Evolutionary conservation across 352 stramenopile species (phyloP), one percentile per base, ranked within the genome.

Genomic region (Pythium volutum): DNA sequence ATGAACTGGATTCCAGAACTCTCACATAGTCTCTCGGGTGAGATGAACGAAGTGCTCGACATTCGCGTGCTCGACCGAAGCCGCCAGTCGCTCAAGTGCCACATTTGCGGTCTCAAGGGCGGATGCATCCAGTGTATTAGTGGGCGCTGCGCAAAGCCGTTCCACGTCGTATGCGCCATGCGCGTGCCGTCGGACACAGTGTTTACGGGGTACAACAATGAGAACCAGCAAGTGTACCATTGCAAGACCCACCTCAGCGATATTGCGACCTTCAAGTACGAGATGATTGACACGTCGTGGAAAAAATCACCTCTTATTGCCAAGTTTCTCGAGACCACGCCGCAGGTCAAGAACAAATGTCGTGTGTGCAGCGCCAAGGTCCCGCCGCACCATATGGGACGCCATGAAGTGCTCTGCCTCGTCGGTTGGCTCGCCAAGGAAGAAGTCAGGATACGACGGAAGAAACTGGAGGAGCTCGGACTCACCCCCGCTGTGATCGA

Each of bases 1-100:
- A 69, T 88, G 41, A 84, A 90, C 50, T 97, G 88, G 88, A 85
- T 95, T 42, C 88, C 88, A 3, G 88, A 97, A 70, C 82, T 97
- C 31, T 88, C 73, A 49, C 81, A 91, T 61, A 89, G 79, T 23
- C 64, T 88, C 14, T 55, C 67, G 0, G 83, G 79, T 20, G 59
- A 69, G 34, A 69, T 89, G 69, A 75, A 91, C 59, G 67, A 92
- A 59, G 55, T 64, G 16, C 76, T 95, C 29, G 67, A 93, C 39
- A 84, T 93, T 39, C 67, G 75, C 10, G 57, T 77, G 36, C 62
- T 96, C 23, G 79, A 95, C 43, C 67, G 64, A 25, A 93, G 77
- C 29, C 81, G 88, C 38, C 87, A 84, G 51, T 71, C 66, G 6
- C 67, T 97, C 26, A 84, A 83, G 34, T 97, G 87, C 61, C 46